Conservation (phyloP, 1,139 yeast species). For the Suhomyces bribrorum region DNA sequence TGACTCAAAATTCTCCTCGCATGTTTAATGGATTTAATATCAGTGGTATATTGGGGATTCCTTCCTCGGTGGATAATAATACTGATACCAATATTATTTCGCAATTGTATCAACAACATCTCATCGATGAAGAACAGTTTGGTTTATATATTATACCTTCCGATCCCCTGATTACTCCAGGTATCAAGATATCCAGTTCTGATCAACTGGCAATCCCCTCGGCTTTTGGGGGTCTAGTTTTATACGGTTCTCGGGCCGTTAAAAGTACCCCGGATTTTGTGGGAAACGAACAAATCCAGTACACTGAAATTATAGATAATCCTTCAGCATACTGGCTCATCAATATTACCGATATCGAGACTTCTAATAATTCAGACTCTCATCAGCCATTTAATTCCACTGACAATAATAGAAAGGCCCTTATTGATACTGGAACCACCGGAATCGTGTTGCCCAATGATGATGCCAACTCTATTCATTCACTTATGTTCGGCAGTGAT, state of each 20-base stretch:
- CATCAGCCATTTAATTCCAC: slow-evolving; percentile 5
- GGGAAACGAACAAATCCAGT: slow-evolving; percentile 19
- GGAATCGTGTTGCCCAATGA: slow-evolving; percentile 56
- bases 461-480: slow-evolving; percentile 57
- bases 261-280: slow-evolving; percentile 9
- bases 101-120: slow-evolving; percentile 20
- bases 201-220: slow-evolving; percentile 7
- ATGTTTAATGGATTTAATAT: slow-evolving; percentile 54
- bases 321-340: slow-evolving; percentile 55
- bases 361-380: slow-evolving; percentile 26
- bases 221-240: slow-evolving; percentile 28
- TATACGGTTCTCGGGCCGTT: slow-evolving; percentile 27
- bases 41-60: slow-evolving; percentile 62
- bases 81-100: slow-evolving; percentile 21
- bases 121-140: slow-evolving; percentile 25
- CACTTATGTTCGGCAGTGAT: slow-evolving; percentile 42
- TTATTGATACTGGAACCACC: slow-evolving; percentile 70
- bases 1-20: slow-evolving; percentile 54
- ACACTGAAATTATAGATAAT: slow-evolving; percentile 40
- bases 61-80: slow-evolving; percentile 24
- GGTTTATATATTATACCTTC: slow-evolving; percentile 24
- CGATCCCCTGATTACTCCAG: slow-evolving; percentile 18
- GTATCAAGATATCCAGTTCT: slow-evolving; percentile 11
- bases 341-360: slow-evolving; percentile 36
- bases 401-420: slow-evolving; percentile 39